Evolutionary conservation across 441 rosid genomes (phyloP), one percentile per base, ranked within the genome.

Genomic region (Aquilaria agallochum): DNA sequence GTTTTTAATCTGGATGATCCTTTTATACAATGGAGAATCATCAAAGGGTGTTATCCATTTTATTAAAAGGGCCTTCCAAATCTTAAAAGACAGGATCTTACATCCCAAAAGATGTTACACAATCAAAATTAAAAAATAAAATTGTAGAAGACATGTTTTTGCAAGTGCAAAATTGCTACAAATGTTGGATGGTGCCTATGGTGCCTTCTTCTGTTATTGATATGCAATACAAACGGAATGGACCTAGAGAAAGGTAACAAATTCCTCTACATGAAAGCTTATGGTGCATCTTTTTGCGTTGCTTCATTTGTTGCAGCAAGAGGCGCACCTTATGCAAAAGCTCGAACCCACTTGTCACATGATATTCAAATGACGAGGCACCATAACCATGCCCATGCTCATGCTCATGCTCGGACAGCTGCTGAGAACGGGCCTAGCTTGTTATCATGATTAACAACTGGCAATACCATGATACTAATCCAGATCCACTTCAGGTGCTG

Each of bases 291-390:
- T 55, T 66, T 45, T 53, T 36, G 42, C 7, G 42, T 36, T 36
- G 5, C 42, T 53, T 11, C 33, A 48, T 10, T 36, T 45, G 64
- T 14, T 56, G 63, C 91, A 95, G 99, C 84, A 33, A 82, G 97
- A 83, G 97, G 96, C 54, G 97, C 99, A 61, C 96, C 99, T 2
- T 95, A 91, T 63, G 99, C 94, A 12, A 91, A 91, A 68, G 75
- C 87, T 63, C 83, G 96, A 76, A 91, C 97, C 20, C 79, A 90
- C 0, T 67, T 78, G 54, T 76, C 94, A 0, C 87, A 86, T 66
- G 97, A 90, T 72, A 90, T 90, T 53, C 97, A 90, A 70, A 72
- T 90, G 92, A 53, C 89, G 59, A 82, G 90, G 78, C 87, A 87
- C 36, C 75, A 89, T 44, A 76, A 75, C 56, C 78, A 80, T 5